phyloP scores from a whole-genome alignment of 352 stramenopile species.

The Plasmopara muralis region DNA sequence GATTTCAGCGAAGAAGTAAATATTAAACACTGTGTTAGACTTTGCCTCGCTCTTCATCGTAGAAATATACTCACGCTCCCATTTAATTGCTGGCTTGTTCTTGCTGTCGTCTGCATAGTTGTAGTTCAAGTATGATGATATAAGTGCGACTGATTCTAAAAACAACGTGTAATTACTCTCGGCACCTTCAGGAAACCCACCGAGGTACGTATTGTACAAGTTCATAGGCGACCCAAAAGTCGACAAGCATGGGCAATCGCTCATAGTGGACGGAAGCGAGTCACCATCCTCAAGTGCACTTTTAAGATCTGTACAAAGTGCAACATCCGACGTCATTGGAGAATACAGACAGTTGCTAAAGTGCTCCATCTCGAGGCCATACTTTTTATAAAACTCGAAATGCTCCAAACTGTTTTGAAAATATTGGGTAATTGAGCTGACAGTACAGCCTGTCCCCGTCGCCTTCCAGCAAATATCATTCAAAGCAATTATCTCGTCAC shows the following conservation, averaged over 20 bases:
- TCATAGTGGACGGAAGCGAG: conserved; percentile 46
- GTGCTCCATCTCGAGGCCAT: conserved; percentile 42
- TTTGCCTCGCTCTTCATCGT: conserved; percentile 36
- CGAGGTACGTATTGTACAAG: conserved; percentile 60
- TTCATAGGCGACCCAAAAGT: conserved; percentile 64
- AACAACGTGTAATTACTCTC: conserved; percentile 49
- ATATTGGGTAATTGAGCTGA: conserved; percentile 59
- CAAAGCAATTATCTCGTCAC: conserved; percentile 25
- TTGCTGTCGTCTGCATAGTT: conserved; percentile 47
- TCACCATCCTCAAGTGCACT: conserved; percentile 29
- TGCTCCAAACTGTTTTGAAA: conserved; percentile 59
- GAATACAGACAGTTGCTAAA: conserved; percentile 58
- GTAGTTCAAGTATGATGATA: conserved; percentile 52
- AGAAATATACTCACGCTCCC: conserved; percentile 56
- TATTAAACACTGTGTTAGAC: conserved; percentile 39
- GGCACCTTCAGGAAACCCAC: conserved; percentile 39
- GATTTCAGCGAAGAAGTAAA: conserved; percentile 55
- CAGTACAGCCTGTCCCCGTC: conserved; percentile 45
- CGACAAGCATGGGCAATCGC: conserved; percentile 53
- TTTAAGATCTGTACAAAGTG: conserved; percentile 35
- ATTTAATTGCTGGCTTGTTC: conserved; percentile 43
- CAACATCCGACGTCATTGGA: conserved; percentile 43
- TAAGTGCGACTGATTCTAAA: conserved; percentile 36
- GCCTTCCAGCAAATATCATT: conserved; percentile 66
- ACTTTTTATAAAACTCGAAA: conserved; percentile 52